Evolutionary conservation across 2,329 filamentous ascomycete genomes (phyloP).

Genomic region (Aspergillus vadensis): DNA sequence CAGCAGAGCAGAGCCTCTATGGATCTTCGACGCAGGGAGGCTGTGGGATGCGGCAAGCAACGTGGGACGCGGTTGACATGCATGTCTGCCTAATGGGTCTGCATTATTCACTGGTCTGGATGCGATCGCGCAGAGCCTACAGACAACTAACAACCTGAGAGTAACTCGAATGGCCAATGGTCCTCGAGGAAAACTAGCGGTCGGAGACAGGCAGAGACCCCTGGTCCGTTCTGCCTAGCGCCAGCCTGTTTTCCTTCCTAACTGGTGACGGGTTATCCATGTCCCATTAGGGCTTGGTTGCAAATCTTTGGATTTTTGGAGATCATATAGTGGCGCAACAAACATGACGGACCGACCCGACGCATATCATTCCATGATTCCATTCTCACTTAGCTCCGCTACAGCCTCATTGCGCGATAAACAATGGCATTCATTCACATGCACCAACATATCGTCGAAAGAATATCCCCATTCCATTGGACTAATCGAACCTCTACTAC

Average conservation of each 20-base stretch:
- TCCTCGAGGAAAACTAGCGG: not conserved
- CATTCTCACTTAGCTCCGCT: not conserved
- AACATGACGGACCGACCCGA: constrained; percentile 2
- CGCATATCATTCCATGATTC: not conserved
- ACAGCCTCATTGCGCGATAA: not conserved
- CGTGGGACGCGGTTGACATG: not conserved
- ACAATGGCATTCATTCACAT: not conserved
- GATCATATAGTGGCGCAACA: not conserved
- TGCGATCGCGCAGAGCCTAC: not conserved
- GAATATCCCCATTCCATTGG: not conserved
- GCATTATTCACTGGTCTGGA: not conserved
- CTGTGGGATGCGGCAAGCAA: not conserved
- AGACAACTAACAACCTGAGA: too few species aligned
- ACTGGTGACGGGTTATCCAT: too few species aligned
- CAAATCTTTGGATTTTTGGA: not conserved
- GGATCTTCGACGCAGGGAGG: not conserved
- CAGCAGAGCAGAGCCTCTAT: not conserved
- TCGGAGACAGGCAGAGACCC: not conserved
- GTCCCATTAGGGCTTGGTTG: too few species aligned
- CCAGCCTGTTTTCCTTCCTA: too few species aligned
- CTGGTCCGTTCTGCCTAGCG: not conserved
- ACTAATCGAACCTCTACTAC: not conserved
- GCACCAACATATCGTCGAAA: not conserved
- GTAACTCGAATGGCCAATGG: too few species aligned
- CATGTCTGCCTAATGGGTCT: not conserved